These are phyloP conservation scores for Trichomonas gallinae DNA, from an alignment of 208 protist genomes.

Conservation along the genomic window DNA sequence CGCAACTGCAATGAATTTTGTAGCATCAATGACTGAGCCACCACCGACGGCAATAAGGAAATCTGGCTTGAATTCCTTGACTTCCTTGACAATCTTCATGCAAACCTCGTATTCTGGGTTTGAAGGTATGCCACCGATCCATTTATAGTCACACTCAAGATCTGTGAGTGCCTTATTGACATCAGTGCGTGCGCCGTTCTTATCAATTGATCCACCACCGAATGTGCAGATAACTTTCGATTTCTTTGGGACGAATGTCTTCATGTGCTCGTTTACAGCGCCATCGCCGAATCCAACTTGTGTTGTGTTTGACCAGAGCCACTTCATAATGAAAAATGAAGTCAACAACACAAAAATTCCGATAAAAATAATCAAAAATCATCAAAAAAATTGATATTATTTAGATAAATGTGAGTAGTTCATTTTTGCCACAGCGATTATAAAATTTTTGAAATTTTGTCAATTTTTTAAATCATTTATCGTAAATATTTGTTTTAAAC, in stretches of 20 bases:
- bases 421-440: no score
- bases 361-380: no score
- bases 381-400: no score
- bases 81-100: background rate
- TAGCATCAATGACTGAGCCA: background rate
- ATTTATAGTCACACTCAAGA: background rate
- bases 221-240: background rate
- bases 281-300: background rate
- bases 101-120: background rate
- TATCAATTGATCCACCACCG: background rate
- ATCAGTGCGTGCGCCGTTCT: background rate
- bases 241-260: background rate
- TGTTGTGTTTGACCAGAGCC: background rate
- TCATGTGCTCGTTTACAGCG: background rate
- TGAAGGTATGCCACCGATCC: background rate
- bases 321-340: background rate
- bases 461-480: no score
- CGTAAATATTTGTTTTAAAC: no score
- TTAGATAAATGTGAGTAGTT: no score
- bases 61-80: background rate
- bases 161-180: background rate
- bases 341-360: no score
- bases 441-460: no score
- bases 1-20: background rate
- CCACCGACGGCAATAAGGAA: background rate